Conservation (phyloP, 805 yeast genomes). For the Nakazawaea laoshanensis region DNA sequence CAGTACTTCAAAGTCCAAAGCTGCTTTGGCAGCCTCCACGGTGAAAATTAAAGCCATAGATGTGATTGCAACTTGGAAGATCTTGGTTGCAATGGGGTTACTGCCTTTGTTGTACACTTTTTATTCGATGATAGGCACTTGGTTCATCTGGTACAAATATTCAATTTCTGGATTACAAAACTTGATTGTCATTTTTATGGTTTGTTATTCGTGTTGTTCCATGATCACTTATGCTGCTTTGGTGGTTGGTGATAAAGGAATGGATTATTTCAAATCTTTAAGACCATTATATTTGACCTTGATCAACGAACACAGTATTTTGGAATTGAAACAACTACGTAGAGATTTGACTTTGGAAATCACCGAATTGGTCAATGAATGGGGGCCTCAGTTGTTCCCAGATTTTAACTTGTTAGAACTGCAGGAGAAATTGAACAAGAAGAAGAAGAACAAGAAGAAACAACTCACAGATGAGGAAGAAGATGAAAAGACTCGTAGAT, state of each 20-base stretch:
- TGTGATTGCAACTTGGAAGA: conserved; percentile 96
- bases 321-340: conserved; percentile 54
- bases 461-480: conserved; percentile 14
- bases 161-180: conserved; percentile 3
- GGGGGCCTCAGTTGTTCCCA: conserved; percentile 81
- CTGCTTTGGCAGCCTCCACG: conserved; percentile 77
- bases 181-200: conserved; percentile 21
- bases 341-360: conserved; percentile 59
- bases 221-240: conserved; percentile 84
- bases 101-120: conserved; percentile 81
- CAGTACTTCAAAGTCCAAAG: conserved; percentile 61
- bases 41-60: conserved; percentile 91
- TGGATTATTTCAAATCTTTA: conserved; percentile 78
- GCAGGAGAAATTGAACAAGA: conserved; percentile 28
- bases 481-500: conserved; percentile 2
- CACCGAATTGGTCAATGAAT: conserved; percentile 68
- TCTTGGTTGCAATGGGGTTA: conserved; percentile 77
- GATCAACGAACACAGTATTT: conserved; percentile 46
- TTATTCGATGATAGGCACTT: conserved; percentile 60
- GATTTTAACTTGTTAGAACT: conserved; percentile 61
- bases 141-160: conserved; percentile 17
- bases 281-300: conserved; percentile 70
- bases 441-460: conserved; percentile 17
- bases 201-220: conserved; percentile 58
- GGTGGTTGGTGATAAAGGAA: conserved; percentile 86